Base-by-base conservation (phyloP, 2,329 filamentous ascomycete genomes). In the Nigrograna mackinnonii region DNA sequence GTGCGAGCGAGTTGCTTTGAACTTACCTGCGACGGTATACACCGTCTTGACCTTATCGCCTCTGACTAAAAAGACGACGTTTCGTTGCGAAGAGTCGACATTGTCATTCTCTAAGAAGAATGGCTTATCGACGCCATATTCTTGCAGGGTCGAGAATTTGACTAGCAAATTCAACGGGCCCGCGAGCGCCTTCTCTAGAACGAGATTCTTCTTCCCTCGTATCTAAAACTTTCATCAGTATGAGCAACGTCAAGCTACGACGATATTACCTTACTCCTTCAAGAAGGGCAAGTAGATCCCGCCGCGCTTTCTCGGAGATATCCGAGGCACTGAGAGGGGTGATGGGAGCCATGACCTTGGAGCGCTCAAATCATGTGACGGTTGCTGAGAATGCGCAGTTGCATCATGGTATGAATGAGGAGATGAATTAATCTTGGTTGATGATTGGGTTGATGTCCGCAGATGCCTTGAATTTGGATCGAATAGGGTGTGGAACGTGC, bases 81-180 rank as follows among this genome's bases (percentile, higher is more conserved):
- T 99, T 63, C 89, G 85, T 73, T 97, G 94, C 62, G 87, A 95
- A 14, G 90, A 88, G 70, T 97, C 92, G 68, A 91, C 86, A 71
- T 99, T 97, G 63, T 87, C 83, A 71, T 96, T 97, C 70, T 99
- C 94, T 35, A 99, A 78, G 63, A 96, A 87, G 76, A 97, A 99
- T 55, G 96, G 89, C 70, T 95, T 95, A 70, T 97, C 91, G 55
- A 99, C 91, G 21, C 95, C 95, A 74, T 97, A 96, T 63, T 99
- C 94, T 66, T 97, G 90, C 13, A 96, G 80, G 7, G 89, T 92
- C 17, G 92, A 92, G 63, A 96, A 95, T 69, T 96, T 96, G 73
- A 95, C 90, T 55, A 99, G 86, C 46, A 92, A 80, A 46, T 91
- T 90, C 55, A 99, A 81, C 21, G 91, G 89, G 18, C 92, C 94